Evolutionary conservation across 1,284 basidiomycete species (phyloP), one percentile per base, ranked within the genome.

Genomic region (Mrakiaceae sp.): DNA sequence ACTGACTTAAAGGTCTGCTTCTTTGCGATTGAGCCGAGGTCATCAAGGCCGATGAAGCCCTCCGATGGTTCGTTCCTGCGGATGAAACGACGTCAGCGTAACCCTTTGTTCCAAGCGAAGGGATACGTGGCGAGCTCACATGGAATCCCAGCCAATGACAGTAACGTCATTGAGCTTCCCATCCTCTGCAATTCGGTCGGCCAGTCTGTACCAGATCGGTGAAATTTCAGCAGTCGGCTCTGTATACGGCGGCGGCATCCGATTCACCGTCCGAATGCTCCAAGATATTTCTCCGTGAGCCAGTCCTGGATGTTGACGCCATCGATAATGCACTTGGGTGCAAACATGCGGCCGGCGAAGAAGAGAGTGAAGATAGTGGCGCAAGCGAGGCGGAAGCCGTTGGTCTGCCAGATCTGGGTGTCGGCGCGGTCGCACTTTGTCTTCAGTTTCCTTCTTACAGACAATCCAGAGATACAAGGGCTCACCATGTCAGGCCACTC

Each of bases 61-160:
- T 92, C 89, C 57, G 85, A 87, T 0, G 95, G 94, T 75, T 98
- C 95, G 74, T 98, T 98, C 76, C 58, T 60, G 48, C n/a, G 7
- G 7, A 46, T 3, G 12, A 11, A 46, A 0, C 3, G 57, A 27
- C 9, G 40, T 43, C 9, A 46, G 11, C 5, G 57, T 12, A 44
- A 10, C 11, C 11, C 3, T 5, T 44, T 9, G 42, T 8, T 57
- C 39, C 6, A 16, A 57, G 12, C 44, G 14, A 12, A 49, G 58
- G 5, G 42, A 9, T 2, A 39, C 7, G 5, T 8, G 3, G 7
- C 40, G 46, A 8, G 49, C 58, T 47, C 42, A 60, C 58, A 98
- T 79, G 70, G 86, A 88, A 74, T 98, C 95, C 95, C 95, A 98
- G 0, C 95, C 95, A 65, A 98, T 86, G 43, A 98, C 83, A 68